A percentile compares a stretch with the other conserved stretches of the same genome.
These are phyloP conservation scores for Xylariaceae sp. DNA, from an alignment of 2,329 filamentous ascomycete species.

Conservation along the genomic window DNA sequence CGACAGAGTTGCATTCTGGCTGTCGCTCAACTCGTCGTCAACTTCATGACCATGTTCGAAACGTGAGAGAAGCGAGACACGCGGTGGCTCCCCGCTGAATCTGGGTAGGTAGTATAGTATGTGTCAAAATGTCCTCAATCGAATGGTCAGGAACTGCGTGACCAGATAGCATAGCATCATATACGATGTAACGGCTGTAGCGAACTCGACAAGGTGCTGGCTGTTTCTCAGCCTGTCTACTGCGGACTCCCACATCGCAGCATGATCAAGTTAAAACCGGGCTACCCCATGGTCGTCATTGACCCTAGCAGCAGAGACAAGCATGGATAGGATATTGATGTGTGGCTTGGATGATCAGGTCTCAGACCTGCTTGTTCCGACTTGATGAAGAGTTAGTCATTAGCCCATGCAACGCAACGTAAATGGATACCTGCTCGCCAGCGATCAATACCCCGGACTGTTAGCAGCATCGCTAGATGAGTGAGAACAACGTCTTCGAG, in stretches of 20 bases:
- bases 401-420: background rate
- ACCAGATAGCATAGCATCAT: slow-evolving; percentile 20
- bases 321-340: background rate
- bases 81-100: slow-evolving; percentile 8
- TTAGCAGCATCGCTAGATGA: background rate
- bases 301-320: background rate
- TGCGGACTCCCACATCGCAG: slow-evolving; percentile 17
- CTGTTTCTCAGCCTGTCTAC: slow-evolving; percentile 4
- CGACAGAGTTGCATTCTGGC: slow-evolving; percentile 1
- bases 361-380: slow-evolving; percentile 1
- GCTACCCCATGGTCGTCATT: background rate
- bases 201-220: slow-evolving; percentile 11
- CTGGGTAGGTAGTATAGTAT: background rate
- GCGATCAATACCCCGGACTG: background rate
- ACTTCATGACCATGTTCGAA: background rate
- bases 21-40: background rate
- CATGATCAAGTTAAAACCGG: background rate
- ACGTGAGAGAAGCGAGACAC: slow-evolving; percentile 9
- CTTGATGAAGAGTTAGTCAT: background rate
- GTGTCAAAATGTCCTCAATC: slow-evolving; percentile 10
- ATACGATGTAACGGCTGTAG: slow-evolving; percentile 17
- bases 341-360: background rate
- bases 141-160: slow-evolving; percentile 12
- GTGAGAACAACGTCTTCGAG: background rate
- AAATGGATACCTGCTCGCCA: background rate